Conservation (phyloP, 2,329 filamentous ascomycete species). For the Torrubiella hemipterigena region DNA sequence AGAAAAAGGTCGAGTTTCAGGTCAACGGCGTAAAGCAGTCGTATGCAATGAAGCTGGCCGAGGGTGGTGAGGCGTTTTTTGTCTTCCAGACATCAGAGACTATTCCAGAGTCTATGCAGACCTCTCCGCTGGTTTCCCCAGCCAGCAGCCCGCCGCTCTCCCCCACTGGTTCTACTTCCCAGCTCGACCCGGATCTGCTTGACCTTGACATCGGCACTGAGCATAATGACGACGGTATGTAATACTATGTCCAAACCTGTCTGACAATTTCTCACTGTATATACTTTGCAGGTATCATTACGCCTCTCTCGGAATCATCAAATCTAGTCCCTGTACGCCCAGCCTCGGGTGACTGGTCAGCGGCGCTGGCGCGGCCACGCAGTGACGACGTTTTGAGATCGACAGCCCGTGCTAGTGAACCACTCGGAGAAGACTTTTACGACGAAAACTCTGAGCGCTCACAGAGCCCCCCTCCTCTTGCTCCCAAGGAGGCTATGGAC, state of each 20-base stretch:
- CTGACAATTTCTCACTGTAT: too few species aligned
- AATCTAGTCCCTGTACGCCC: conserved; percentile 33
- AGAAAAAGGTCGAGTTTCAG: conserved; percentile 97
- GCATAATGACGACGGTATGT: neutral
- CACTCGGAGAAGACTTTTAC: conserved; percentile 23
- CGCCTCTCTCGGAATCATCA: conserved; percentile 41
- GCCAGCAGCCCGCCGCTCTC: conserved; percentile 66
- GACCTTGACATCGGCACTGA: conserved; percentile 41
- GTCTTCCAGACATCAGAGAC: conserved; percentile 90
- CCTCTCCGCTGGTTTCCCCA: conserved; percentile 84
- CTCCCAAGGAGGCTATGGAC: conserved; percentile 63
- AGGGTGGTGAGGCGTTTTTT: conserved; percentile 96
- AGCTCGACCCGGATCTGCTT: conserved; percentile 57
- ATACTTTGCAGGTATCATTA: conserved; percentile 41
- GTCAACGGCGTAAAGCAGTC: conserved; percentile 89
- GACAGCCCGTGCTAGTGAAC: conserved; percentile 25
- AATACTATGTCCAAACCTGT: too few species aligned
- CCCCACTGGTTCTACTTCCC: conserved; percentile 18
- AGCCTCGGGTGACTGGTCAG: conserved; percentile 39
- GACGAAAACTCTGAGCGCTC: conserved; percentile 46
- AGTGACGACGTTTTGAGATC: conserved; percentile 43
- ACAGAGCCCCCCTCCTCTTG: conserved; percentile 64
- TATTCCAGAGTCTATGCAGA: conserved; percentile 89
- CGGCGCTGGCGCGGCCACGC: conserved; percentile 28
- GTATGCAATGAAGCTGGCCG: conserved; percentile 96